Percentiles rank a stretch among this genome's conserved stretches.
phyloP scores from a whole-genome alignment of 2,329 filamentous ascomycete species.

The Aspergillus sp. region DNA sequence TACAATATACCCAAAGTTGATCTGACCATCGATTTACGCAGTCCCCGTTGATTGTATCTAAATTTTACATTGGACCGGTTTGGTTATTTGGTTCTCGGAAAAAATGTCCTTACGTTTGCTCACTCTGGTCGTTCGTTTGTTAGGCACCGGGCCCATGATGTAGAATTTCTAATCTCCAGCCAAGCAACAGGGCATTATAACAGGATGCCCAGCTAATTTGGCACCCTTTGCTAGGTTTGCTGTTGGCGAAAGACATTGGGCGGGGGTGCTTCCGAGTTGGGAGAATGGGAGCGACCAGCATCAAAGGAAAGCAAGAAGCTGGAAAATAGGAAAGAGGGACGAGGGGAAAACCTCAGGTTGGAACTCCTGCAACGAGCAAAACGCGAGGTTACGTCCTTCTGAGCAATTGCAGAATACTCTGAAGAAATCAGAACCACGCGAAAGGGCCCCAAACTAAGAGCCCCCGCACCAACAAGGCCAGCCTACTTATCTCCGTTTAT shows the following conservation, averaged over 20 bases:
- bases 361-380: not conserved
- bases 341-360: not conserved
- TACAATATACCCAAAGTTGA: too few relatives aligned
- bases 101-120: not conserved
- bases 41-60: not conserved
- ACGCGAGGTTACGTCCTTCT: not conserved
- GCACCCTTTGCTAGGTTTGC: not conserved
- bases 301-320: not conserved
- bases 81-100: not conserved
- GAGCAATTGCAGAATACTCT: not conserved
- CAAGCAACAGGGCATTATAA: not conserved
- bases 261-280: not conserved
- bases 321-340: not conserved
- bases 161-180: not conserved
- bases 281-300: not conserved
- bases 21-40: not conserved
- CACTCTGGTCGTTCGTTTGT: not conserved
- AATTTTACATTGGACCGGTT: not conserved
- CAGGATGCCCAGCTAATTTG: not conserved
- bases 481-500: slow-evolving; percentile 8
- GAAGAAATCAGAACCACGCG: not conserved
- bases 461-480: slow-evolving; percentile 20
- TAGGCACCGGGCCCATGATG: not conserved
- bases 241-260: not conserved
- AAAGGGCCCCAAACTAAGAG: not conserved